Evolutionary conservation across 2,329 filamentous ascomycete genomes (phyloP), one percentile per base, ranked within the genome.

Genomic region (Furcasterigmium sp.): DNA sequence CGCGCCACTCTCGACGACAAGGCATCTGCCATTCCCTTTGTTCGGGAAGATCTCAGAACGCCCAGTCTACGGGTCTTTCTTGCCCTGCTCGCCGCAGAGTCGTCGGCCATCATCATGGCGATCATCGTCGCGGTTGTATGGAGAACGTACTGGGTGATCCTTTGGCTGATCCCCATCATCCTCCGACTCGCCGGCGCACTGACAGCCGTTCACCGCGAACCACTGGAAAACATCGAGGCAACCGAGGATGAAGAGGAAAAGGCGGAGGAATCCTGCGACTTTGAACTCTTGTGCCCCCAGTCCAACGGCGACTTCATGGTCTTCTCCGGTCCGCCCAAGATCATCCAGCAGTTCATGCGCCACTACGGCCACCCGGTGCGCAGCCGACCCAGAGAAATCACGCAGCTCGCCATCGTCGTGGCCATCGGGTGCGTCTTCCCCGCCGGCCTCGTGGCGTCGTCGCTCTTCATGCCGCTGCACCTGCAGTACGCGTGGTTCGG

Each of bases 351-450:
- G 42, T 55, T 54, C 37, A 49, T 50, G 37, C 39, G 46, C 7
- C 52, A 55, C 44, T 54, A 53, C 26, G 51, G 51, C 10, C 51
- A 53, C 35, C 52, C 50, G 11, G 34, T 49, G 26, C 50, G 49
- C 23, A 42, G 46, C 35, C 47, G 50, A 20, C 3, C 41, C 5
- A 46, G 48, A 6, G 50, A 54, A 34, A 30, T 51, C 23, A 15
- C 44, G 2, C 46, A 46, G 36, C 36, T 54, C n/a, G n/a, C 20
- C 20, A 21, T 42, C 19, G 43, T 53, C 18, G 32, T 46, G 15
- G 32, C 42, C 8, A 45, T 51, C 35, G 47, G 39, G 8, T 32
- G 41, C 18, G 19, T 46, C 11, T 54, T 53, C 38, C 52, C 51
- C 11, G 17, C 46, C 8, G 48, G 46, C 14, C 36, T 53, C 17